These are phyloP conservation scores for Ascosphaera aggregata DNA, from an alignment of 2,329 filamentous ascomycete genomes.

Conservation along the genomic window DNA sequence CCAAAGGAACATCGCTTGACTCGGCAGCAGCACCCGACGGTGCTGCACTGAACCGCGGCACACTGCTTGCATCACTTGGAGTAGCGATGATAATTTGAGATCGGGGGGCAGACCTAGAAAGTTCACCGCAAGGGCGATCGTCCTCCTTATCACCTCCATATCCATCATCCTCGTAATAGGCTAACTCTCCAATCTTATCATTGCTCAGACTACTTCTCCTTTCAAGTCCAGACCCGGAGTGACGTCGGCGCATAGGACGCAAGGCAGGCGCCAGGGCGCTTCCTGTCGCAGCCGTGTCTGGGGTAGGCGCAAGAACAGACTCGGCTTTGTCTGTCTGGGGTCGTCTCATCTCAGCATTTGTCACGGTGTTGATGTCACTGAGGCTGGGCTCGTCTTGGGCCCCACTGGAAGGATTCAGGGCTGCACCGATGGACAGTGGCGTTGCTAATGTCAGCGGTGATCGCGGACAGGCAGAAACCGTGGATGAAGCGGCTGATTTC, in stretches of 20 bases:
- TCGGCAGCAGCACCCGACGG: constrained; percentile 10
- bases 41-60: constrained; percentile 4
- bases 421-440: neutral
- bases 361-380: neutral
- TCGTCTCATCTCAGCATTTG: neutral
- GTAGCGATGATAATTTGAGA: constrained; percentile 1
- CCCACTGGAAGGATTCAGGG: no score
- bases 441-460: neutral
- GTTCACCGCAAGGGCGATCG: constrained; percentile 25
- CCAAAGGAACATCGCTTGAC: constrained; percentile 1
- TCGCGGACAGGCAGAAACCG: neutral
- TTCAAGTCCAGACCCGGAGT: constrained; percentile 67
- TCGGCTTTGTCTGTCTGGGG: neutral
- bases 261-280: constrained; percentile 6
- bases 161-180: constrained; percentile 77
- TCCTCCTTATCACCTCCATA: constrained; percentile 60
- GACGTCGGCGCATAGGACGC: constrained; percentile 35
- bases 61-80: neutral
- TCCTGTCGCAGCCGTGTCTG: neutral
- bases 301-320: neutral
- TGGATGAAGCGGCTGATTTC: neutral
- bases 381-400: neutral
- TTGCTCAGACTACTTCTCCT: constrained; percentile 48
- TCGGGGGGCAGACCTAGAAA: constrained; percentile 3
- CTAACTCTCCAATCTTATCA: constrained; percentile 49